phyloP scores from a whole-genome alignment of 2,329 filamentous ascomycete species.

The Hypomyces perniciosus region DNA sequence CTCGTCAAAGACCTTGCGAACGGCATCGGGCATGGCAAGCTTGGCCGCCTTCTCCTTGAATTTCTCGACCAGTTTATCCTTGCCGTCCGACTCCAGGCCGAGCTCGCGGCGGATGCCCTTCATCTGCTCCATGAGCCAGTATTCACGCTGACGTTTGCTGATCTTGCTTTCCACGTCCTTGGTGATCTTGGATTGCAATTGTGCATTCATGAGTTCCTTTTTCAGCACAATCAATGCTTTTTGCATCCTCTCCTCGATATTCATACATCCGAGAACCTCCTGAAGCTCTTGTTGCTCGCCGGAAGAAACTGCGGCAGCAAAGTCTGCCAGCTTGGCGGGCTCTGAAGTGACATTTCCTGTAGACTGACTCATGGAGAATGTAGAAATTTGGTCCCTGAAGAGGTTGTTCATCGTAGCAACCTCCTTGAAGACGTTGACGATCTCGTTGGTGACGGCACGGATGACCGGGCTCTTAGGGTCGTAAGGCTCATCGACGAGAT shows the following conservation, averaged over 20 bases:
- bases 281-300: constrained; percentile 90
- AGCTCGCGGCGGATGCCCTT: constrained; percentile 95
- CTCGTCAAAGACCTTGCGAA: constrained; percentile 97
- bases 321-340: constrained; percentile 91
- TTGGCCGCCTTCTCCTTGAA: constrained; percentile 94
- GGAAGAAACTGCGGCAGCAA: constrained; percentile 92
- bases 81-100: constrained; percentile 94
- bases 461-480: constrained; percentile 88
- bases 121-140: constrained; percentile 99
- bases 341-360: constrained; percentile 93
- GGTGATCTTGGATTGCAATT: constrained; percentile 92
- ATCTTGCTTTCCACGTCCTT: constrained; percentile 98
- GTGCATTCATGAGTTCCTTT: constrained; percentile 97
- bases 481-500: constrained; percentile 79
- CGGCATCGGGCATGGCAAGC: constrained; percentile 91
- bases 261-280: constrained; percentile 79
- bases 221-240: constrained; percentile 91
- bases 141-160: constrained; percentile 92
- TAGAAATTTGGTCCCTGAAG: constrained; percentile 95
- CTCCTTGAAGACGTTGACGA: constrained; percentile 98
- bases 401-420: constrained; percentile 89
- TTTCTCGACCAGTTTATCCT: constrained; percentile 95
- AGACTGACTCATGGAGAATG: constrained; percentile 92
- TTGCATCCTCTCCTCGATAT: constrained; percentile 86
- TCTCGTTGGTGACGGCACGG: constrained; percentile 90